Percentiles rank a stretch among this genome's conserved stretches.
phyloP scores from a whole-genome alignment of 345 rosid species.

The Camelina neglecta region DNA sequence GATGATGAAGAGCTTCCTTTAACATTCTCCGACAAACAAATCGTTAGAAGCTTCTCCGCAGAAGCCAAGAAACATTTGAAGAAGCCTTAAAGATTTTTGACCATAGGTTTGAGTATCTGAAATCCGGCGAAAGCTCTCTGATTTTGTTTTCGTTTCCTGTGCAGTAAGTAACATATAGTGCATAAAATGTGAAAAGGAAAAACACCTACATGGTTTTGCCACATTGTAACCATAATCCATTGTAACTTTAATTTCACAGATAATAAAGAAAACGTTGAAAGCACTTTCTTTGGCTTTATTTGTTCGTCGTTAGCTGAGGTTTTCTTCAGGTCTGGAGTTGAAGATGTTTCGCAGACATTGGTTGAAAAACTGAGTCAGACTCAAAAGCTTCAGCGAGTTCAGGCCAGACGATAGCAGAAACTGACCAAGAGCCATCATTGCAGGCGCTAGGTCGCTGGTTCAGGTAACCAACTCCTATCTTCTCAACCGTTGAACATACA shows the following conservation, averaged over 20 bases:
- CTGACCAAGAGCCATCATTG: slow-evolving; percentile 77
- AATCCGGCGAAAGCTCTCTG: slow-evolving; percentile 26
- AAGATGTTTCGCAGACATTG: slow-evolving; percentile 63
- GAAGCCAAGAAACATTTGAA: slow-evolving; percentile 59
- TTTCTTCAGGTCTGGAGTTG: slow-evolving; percentile 41
- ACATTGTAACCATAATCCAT: slow-evolving; percentile 35
- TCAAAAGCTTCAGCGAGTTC: slow-evolving; percentile 70
- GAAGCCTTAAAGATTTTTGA: slow-evolving; percentile 36
- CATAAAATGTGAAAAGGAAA: slow-evolving; percentile 27
- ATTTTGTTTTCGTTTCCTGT: slow-evolving; percentile 28
- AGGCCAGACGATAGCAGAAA: slow-evolving; percentile 81
- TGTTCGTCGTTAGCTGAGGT: neutral
- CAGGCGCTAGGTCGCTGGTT: slow-evolving; percentile 78
- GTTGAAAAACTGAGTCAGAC: slow-evolving; percentile 75
- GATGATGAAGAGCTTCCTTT: slow-evolving; percentile 88
- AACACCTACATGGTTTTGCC: slow-evolving; percentile 14
- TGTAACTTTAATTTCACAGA: slow-evolving; percentile 35
- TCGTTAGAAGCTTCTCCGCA: slow-evolving; percentile 60
- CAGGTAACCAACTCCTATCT: slow-evolving; percentile 72
- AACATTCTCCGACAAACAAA: slow-evolving; percentile 64
- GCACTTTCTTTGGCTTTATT: neutral
- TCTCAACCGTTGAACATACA: slow-evolving; percentile 62
- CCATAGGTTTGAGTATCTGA: slow-evolving; percentile 17
- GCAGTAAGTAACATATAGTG: slow-evolving; percentile 40
- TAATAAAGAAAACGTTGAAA: slow-evolving; percentile 23